Evolutionary conservation across 1,284 basidiomycete genomes (phyloP).

Genomic region (Microbotryomycetes sp.): DNA sequence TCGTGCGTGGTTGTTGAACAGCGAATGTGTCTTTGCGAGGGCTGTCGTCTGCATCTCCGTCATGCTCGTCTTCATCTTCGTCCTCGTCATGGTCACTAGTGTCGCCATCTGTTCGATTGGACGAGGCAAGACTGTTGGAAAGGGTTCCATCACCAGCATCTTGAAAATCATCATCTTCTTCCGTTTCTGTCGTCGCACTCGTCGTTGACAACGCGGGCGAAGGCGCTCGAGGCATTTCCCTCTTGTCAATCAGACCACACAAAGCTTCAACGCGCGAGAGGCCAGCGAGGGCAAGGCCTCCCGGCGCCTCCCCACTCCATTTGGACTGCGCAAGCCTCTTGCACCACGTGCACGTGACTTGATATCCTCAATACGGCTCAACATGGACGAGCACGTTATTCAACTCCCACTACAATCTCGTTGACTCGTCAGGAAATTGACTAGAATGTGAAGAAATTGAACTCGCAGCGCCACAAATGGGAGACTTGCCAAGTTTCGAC

Average conservation of each 20-base stretch:
- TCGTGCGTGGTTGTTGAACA: too few relatives aligned
- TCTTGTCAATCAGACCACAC: too few relatives aligned
- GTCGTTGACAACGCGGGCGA: constrained; percentile 6
- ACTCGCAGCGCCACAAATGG: too few relatives aligned
- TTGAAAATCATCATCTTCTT: constrained; percentile 13
- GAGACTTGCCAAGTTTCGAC: too few relatives aligned
- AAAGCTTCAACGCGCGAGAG: too few relatives aligned
- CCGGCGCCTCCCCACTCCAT: neutral
- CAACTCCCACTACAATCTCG: too few relatives aligned
- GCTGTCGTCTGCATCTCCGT: too few relatives aligned
- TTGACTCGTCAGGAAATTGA: too few relatives aligned
- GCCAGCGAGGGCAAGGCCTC: neutral
- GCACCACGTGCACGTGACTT: neutral
- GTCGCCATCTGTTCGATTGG: neutral
- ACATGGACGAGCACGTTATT: too few relatives aligned
- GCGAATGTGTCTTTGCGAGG: too few relatives aligned
- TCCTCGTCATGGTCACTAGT: neutral
- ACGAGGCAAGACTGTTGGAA: neutral
- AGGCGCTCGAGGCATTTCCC: neutral
- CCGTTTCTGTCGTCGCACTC: constrained; percentile 1
- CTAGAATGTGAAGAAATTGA: too few relatives aligned
- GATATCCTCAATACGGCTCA: too few relatives aligned
- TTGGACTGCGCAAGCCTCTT: neutral
- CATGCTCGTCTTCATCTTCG: neutral
- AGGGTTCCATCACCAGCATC: constrained; percentile 7